A percentile compares a stretch with the other conserved stretches of the same genome.
Evolutionary conservation across 805 yeast genomes (phyloP).

Genomic region (Candida vartiovaarae): DNA sequence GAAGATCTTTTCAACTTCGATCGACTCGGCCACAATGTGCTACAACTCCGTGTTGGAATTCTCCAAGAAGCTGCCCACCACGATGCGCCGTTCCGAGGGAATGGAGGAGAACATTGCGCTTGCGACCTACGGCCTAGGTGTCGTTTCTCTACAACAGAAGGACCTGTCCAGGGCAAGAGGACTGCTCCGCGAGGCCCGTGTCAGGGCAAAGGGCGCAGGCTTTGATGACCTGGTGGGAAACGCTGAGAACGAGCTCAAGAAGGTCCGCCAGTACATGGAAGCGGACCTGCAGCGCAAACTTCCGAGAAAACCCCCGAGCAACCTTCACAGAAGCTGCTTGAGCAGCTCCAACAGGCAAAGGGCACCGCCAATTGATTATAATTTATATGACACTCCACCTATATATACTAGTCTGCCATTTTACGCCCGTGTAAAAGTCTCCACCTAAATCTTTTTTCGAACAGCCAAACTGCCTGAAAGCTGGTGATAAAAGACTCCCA

Average conservation of each 20-base stretch:
- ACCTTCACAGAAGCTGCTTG: no score
- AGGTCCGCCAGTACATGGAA: constrained; percentile 31
- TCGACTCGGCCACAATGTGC: constrained; percentile 30
- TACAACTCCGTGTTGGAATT: constrained; percentile 37
- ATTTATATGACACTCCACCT: no score
- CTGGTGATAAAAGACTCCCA: no score
- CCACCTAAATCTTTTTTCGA: no score
- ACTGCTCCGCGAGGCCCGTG: constrained; percentile 58
- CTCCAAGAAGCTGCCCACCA: constrained; percentile 33
- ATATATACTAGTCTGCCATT: no score
- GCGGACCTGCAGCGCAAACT: no score
- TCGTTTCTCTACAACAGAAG: constrained; percentile 56
- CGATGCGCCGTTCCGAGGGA: constrained; percentile 29
- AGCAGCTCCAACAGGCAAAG: no score
- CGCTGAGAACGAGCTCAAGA: constrained; percentile 59
- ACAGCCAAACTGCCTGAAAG: no score
- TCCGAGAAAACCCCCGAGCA: no score
- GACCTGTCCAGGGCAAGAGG: constrained; percentile 51
- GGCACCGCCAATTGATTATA: no score
- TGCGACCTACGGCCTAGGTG: constrained; percentile 83
- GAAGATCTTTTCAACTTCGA: constrained; percentile 24
- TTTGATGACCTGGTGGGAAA: constrained; percentile 54
- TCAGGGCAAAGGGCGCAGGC: constrained; percentile 61
- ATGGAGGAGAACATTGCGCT: constrained; percentile 67
- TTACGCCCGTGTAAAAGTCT: no score